Conservation (phyloP, 108 stramenopile genomes). For the Epithemia pelagica region DNA sequence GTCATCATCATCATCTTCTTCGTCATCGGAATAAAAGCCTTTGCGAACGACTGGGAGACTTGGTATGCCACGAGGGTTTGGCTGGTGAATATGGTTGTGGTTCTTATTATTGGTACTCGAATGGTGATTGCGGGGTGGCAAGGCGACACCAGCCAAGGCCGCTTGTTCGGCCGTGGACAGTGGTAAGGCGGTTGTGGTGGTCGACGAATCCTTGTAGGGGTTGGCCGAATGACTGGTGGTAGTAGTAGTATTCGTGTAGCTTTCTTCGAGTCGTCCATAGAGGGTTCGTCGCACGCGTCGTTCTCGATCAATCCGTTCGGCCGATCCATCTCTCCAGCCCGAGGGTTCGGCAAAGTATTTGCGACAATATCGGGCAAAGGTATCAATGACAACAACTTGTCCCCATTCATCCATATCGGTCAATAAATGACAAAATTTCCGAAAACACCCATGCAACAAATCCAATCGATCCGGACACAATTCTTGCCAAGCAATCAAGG, state of each 20-base stretch:
- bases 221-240: background rate
- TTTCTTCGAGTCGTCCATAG: constrained; percentile 4
- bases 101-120: constrained; percentile 1
- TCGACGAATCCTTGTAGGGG: background rate
- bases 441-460: constrained; percentile 85
- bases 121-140: constrained; percentile 11
- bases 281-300: constrained; percentile 58
- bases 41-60: constrained; percentile 81
- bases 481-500: constrained; percentile 88
- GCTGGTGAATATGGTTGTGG: constrained; percentile 6
- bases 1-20: constrained; percentile 59
- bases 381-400: constrained; percentile 83
- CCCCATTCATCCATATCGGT: constrained; percentile 99
- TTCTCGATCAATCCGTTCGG: constrained; percentile 73
- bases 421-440: constrained; percentile 94
- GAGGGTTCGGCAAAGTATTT: constrained; percentile 78
- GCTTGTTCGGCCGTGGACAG: background rate
- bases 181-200: background rate
- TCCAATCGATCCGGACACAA: constrained; percentile 88
- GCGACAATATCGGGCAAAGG: constrained; percentile 86
- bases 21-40: constrained; percentile 97
- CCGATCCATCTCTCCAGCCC: constrained; percentile 49
- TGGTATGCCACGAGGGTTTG: constrained; percentile 30
- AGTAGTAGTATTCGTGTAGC: background rate
- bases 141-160: background rate